Evolutionary conservation across 108 stramenopile species (phyloP).

Genomic region (Nannochloropsis salina): DNA sequence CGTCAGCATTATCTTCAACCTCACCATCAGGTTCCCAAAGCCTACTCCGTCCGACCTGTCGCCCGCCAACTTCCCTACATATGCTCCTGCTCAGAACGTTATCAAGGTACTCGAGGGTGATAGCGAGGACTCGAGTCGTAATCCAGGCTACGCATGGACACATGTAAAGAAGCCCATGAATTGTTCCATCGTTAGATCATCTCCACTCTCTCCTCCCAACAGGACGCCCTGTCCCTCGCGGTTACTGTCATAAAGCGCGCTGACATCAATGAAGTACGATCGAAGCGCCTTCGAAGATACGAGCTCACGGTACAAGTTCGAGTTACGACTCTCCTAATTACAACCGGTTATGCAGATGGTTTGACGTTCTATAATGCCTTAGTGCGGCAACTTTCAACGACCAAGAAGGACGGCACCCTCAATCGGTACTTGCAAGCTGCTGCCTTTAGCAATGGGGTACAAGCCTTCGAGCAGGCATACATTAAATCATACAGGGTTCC

Average conservation of each 20-base stretch:
- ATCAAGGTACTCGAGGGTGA: not conserved
- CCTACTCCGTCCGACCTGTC: not conserved
- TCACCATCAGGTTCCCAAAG: not conserved
- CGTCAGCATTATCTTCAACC: not conserved
- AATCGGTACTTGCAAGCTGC: slow-evolving; percentile 2
- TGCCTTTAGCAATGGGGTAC: not conserved
- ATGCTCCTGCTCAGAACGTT: not conserved
- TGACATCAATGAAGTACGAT: not conserved
- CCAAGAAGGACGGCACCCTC: not conserved
- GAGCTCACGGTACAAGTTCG: not conserved
- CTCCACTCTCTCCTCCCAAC: not conserved
- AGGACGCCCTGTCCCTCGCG: not conserved
- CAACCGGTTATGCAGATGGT: not conserved
- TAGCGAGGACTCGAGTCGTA: no score
- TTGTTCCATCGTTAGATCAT: not conserved
- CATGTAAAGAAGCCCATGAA: no score
- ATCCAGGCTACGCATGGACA: no score
- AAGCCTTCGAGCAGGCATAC: not conserved
- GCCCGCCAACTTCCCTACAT: not conserved
- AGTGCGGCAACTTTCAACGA: not conserved
- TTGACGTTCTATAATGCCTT: not conserved
- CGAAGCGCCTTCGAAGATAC: not conserved
- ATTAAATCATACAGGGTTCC: not conserved
- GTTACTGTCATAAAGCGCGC: not conserved
- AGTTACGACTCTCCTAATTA: not conserved